These are phyloP conservation scores for Fusarium torulosum DNA, from an alignment of 2,329 filamentous ascomycete genomes.

Conservation along the genomic window DNA sequence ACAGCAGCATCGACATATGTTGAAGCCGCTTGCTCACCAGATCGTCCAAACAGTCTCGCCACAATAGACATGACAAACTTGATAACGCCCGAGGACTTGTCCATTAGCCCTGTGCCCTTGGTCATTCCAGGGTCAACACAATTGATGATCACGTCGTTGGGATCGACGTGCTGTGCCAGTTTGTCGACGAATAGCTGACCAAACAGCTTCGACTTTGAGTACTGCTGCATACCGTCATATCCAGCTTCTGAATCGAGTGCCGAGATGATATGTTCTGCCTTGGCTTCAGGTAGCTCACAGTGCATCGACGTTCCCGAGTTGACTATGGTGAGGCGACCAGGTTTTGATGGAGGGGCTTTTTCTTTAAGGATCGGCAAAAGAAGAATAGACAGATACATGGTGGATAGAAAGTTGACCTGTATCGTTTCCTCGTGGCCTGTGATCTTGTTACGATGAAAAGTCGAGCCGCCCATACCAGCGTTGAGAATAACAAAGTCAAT, in stretches of 20 bases:
- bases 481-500: constrained; percentile 9
- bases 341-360: neutral
- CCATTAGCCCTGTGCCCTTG: constrained; percentile 3
- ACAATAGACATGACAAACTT: neutral
- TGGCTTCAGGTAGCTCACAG: constrained; percentile 6
- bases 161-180: neutral
- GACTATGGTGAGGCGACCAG: neutral
- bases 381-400: neutral
- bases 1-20: constrained; percentile 7
- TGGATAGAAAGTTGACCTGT: constrained; percentile 20
- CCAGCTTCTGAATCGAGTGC: neutral
- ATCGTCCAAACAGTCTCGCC: neutral
- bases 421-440: constrained; percentile 11
- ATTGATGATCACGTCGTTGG: constrained; percentile 7
- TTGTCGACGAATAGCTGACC: neutral
- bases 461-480: neutral
- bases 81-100: neutral
- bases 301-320: constrained; percentile 3
- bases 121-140: constrained; percentile 10
- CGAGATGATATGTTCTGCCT: neutral
- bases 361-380: neutral
- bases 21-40: constrained; percentile 4
- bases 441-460: neutral
- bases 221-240: neutral
- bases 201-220: neutral